phyloP scores from a whole-genome alignment of 345 rosid species.

The Erodium maritimum region DNA sequence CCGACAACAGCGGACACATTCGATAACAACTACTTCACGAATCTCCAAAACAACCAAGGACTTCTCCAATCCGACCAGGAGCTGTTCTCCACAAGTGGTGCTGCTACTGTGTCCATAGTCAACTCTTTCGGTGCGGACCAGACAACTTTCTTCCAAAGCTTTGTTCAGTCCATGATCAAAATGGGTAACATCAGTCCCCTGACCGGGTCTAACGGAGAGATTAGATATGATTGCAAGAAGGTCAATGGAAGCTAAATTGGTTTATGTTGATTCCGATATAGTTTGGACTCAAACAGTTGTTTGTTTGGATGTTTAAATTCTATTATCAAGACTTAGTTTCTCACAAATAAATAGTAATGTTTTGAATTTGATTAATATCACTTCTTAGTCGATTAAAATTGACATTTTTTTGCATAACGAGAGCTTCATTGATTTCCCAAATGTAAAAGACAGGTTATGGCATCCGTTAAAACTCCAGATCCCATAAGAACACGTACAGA shows the following conservation, averaged over 20 bases:
- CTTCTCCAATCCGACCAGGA: constrained; percentile 37
- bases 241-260: constrained; percentile 7
- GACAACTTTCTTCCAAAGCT: constrained; percentile 24
- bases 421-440: too few relatives aligned
- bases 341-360: too few relatives aligned
- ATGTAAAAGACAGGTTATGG: too few relatives aligned
- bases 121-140: constrained; percentile 20
- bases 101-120: constrained; percentile 20
- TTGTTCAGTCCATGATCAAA: constrained; percentile 31
- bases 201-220: constrained; percentile 31
- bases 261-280: neutral
- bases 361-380: too few relatives aligned
- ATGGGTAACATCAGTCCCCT: constrained; percentile 35
- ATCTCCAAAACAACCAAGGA: constrained; percentile 29
- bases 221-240: constrained; percentile 24
- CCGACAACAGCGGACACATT: constrained; percentile 26
- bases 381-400: too few relatives aligned
- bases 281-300: neutral
- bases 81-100: constrained; percentile 18
- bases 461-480: too few relatives aligned
- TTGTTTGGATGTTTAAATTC: too few relatives aligned
- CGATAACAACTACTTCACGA: constrained; percentile 29
- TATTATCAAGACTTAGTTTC: too few relatives aligned
- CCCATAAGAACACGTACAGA: too few relatives aligned
- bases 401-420: too few relatives aligned